Evolutionary conservation across 73 alveolate species (phyloP).

Genomic region (Paraurostyla sp.): DNA sequence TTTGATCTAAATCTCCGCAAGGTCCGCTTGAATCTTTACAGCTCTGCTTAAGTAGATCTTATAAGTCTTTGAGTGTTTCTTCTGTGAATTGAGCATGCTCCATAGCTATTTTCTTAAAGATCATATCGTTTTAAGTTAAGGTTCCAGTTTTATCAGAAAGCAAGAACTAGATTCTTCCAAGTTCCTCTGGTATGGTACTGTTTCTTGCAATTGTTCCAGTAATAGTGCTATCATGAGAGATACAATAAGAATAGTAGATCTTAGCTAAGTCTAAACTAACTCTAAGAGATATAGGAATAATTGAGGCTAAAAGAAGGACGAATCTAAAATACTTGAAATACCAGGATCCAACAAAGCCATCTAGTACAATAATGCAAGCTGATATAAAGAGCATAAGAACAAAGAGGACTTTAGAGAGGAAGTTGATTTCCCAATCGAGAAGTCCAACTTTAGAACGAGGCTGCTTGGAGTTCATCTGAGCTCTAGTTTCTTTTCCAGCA

Average conservation of each 20-base stretch:
- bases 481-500: conserved; percentile 95
- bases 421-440: conserved; percentile 90
- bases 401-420: conserved; percentile 83
- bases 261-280: conserved; percentile 93
- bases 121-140: conserved; percentile 92
- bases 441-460: conserved; percentile 83
- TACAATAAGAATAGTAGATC: conserved; percentile 79
- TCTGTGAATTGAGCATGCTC: conserved; percentile 48
- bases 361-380: conserved; percentile 69
- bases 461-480: conserved; percentile 78
- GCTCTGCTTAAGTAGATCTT: background rate
- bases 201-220: conserved; percentile 94
- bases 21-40: conserved; percentile 26
- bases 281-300: conserved; percentile 91
- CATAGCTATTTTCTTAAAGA: conserved; percentile 79
- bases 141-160: conserved; percentile 96
- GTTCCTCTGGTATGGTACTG: conserved; percentile 93
- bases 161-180: conserved; percentile 92
- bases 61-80: conserved; percentile 13
- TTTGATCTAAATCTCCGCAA: conserved; percentile 52
- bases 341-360: conserved; percentile 77
- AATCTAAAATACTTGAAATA: conserved; percentile 76
- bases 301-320: conserved; percentile 84
- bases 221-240: conserved; percentile 82
- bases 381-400: conserved; percentile 82